These are phyloP conservation scores for Gracilaria gracilis DNA, from an alignment of 23 red algal species.

Conservation along the genomic window DNA sequence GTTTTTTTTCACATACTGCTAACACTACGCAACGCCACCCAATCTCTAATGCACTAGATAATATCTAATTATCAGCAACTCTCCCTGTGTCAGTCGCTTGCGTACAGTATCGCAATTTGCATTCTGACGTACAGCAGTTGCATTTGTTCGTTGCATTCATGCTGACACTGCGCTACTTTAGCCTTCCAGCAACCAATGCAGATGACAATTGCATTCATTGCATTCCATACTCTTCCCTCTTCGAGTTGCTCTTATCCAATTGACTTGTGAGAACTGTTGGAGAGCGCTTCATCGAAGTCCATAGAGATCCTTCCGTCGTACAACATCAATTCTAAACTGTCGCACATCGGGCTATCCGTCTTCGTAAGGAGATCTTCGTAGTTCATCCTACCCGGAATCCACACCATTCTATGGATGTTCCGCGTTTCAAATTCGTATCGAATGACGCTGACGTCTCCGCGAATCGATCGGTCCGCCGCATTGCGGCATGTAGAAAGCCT, in stretches of 20 bases:
- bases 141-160: too few species aligned
- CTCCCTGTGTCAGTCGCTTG: too few species aligned
- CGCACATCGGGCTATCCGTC: slow-evolving; percentile 1
- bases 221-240: background rate
- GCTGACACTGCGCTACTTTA: too few species aligned
- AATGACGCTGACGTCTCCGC: slow-evolving; percentile 9
- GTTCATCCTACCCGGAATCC: slow-evolving; percentile 23
- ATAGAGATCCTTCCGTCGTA: slow-evolving; percentile 24
- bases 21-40: too few species aligned
- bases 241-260: background rate
- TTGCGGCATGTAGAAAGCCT: slow-evolving; percentile 19
- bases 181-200: too few species aligned
- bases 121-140: too few species aligned
- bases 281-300: background rate
- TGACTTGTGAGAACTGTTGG: background rate
- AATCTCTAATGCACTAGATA: too few species aligned
- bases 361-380: slow-evolving; percentile 30
- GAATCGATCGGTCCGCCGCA: slow-evolving; percentile 4
- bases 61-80: too few species aligned
- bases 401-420: slow-evolving; percentile 45
- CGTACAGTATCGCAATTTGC: too few species aligned
- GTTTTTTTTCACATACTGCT: too few species aligned
- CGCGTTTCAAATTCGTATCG: slow-evolving; percentile 47
- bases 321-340: background rate
- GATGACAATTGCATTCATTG: too few species aligned